phyloP scores from a whole-genome alignment of 1,284 basidiomycete genomes.

The Mycosarcoma maydis region DNA sequence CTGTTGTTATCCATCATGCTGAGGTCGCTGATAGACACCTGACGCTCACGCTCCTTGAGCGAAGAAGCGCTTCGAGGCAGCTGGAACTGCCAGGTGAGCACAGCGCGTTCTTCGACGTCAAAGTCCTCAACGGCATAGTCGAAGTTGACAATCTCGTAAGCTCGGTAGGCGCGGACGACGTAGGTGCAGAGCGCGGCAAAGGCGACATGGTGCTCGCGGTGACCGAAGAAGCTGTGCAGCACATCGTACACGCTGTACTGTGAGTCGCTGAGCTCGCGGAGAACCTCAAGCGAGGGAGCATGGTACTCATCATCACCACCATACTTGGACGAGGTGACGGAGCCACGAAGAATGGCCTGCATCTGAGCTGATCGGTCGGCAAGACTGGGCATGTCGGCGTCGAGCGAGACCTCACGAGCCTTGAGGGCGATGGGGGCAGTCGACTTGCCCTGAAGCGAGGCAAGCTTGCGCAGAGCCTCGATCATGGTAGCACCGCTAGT shows the following conservation, averaged over 20 bases:
- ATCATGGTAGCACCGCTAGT: conserved; percentile 53
- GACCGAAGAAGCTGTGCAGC: conserved; percentile 89
- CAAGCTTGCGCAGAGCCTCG: conserved; percentile 70
- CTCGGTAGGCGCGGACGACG: conserved; percentile 92
- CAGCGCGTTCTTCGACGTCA: conserved; percentile 70
- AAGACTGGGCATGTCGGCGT: conserved; percentile 94
- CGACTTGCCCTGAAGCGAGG: conserved; percentile 75
- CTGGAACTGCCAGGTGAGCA: conserved; percentile 68
- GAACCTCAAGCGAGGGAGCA: conserved; percentile 80
- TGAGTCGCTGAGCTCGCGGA: conserved; percentile 94
- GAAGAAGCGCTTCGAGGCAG: conserved; percentile 69
- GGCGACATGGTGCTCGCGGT: conserved; percentile 76
- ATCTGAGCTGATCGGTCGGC: conserved; percentile 93
- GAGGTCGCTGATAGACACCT: conserved; percentile 63
- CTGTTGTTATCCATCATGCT: conserved; percentile 50
- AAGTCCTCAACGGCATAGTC: conserved; percentile 83
- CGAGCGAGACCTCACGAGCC: conserved; percentile 95
- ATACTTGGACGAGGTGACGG: conserved; percentile 80
- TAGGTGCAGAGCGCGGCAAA: conserved; percentile 96
- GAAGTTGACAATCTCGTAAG: conserved; percentile 88
- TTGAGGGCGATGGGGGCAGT: conserved; percentile 76
- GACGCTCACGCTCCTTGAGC: conserved; percentile 61
- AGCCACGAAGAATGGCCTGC: conserved; percentile 88
- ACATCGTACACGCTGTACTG: conserved; percentile 98
- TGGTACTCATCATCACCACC: conserved; percentile 79